phyloP scores from a whole-genome alignment of 805 yeast species.

The Clavispora vitiphila region DNA sequence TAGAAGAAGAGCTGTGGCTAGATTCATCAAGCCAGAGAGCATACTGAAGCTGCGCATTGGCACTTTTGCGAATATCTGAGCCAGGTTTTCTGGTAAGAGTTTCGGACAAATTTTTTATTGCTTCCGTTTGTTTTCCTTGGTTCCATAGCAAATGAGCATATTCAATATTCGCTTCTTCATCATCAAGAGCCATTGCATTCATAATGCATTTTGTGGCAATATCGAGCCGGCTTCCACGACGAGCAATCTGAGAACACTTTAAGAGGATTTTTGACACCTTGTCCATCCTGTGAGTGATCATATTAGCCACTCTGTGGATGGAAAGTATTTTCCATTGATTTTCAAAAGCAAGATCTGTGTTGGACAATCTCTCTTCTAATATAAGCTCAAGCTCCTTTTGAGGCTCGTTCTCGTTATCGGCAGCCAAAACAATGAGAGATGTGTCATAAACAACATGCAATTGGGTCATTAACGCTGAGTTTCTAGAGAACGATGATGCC shows the following conservation, averaged over 20 bases:
- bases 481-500: slow-evolving; percentile 35
- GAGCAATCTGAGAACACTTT: slow-evolving; percentile 55
- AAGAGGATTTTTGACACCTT: slow-evolving; percentile 49
- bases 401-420: slow-evolving; percentile 7
- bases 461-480: slow-evolving; percentile 31
- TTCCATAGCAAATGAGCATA: slow-evolving; percentile 83
- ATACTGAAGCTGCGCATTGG: slow-evolving; percentile 63
- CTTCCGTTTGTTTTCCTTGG: slow-evolving; percentile 82
- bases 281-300: slow-evolving; percentile 23
- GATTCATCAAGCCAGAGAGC: slow-evolving; percentile 87
- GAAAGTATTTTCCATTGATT: slow-evolving; percentile 57
- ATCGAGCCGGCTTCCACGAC: slow-evolving; percentile 65
- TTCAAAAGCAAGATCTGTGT: slow-evolving; percentile 44
- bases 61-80: slow-evolving; percentile 16
- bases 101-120: slow-evolving; percentile 58
- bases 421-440: slow-evolving; percentile 17
- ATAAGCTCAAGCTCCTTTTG: slow-evolving; percentile 15
- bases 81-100: slow-evolving; percentile 23
- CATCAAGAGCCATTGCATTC: slow-evolving; percentile 46
- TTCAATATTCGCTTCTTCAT: slow-evolving; percentile 57
- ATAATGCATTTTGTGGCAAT: slow-evolving; percentile 66
- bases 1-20: slow-evolving; percentile 72
- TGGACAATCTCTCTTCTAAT: slow-evolving; percentile 25
- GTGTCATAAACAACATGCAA: slow-evolving; percentile 35
- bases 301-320: slow-evolving; percentile 47